Evolutionary conservation across 139 green algal species (phyloP).

Genomic region (Chlorella ohadii): DNA sequence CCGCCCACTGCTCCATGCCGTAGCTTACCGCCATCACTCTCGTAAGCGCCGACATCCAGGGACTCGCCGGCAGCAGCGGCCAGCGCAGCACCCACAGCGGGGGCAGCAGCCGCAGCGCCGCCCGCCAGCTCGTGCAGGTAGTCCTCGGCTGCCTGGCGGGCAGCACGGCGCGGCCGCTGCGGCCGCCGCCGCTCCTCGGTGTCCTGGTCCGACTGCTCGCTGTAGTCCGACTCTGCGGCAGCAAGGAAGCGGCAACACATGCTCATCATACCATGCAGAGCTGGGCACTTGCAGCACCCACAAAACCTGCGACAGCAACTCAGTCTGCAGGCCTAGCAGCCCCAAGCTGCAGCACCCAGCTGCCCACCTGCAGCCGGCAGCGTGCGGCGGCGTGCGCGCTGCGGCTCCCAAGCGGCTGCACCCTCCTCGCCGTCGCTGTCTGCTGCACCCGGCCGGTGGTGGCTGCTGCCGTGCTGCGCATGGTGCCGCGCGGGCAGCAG

Average conservation of each 20-base stretch:
- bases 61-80: neutral
- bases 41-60: neutral
- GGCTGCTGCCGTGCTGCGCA: neutral
- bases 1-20: no score
- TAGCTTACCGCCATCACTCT: conserved; percentile 26
- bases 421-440: conserved; percentile 14
- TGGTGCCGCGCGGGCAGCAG: neutral
- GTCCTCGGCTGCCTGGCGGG: neutral
- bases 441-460: neutral
- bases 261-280: no score
- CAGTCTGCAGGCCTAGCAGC: no score
- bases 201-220: conserved; percentile 29
- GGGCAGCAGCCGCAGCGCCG: neutral
- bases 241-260: neutral
- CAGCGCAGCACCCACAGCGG: neutral
- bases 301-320: no score
- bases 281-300: no score
- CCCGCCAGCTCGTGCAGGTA: conserved; percentile 12
- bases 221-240: conserved; percentile 6
- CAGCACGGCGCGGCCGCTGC: conserved; percentile 8
- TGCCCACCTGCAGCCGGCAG: neutral
- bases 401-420: conserved; percentile 1
- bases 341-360: no score
- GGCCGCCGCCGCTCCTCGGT: conserved; percentile 20
- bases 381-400: neutral